phyloP scores from a whole-genome alignment of 2,329 filamentous ascomycete genomes.

The Penicillium hordei region DNA sequence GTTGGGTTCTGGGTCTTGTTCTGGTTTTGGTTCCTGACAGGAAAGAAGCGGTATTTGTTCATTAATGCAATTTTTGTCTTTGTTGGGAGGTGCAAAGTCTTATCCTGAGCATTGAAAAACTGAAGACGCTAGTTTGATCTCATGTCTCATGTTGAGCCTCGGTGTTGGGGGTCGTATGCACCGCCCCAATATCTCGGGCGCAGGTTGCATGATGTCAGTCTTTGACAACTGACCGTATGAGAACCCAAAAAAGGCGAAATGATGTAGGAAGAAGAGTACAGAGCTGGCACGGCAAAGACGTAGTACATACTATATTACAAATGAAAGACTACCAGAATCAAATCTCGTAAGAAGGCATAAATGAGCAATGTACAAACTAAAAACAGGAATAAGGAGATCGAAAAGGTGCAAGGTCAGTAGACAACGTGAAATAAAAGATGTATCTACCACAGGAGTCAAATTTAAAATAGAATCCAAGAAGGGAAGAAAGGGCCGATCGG shows the following conservation, averaged over 20 bases:
- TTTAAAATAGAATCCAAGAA: slow-evolving; percentile 27
- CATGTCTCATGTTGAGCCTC: neutral
- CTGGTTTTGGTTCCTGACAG: neutral
- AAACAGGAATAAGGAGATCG: slow-evolving; percentile 25
- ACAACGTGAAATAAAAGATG: slow-evolving; percentile 32
- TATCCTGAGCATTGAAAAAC: neutral
- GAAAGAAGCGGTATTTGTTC: neutral
- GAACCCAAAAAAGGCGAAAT: neutral
- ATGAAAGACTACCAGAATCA: neutral
- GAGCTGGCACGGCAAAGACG: neutral
- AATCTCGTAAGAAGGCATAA: slow-evolving; percentile 23
- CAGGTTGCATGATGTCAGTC: neutral
- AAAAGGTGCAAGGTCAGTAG: slow-evolving; percentile 27
- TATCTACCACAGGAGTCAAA: slow-evolving; percentile 31
- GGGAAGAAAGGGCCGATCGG: slow-evolving; percentile 11
- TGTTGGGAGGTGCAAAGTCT: neutral
- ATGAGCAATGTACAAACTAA: slow-evolving; percentile 27
- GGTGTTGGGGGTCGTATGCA: neutral
- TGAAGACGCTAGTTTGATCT: neutral
- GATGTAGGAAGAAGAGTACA: neutral
- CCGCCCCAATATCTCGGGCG: neutral
- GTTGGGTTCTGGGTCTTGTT: neutral
- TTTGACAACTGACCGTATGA: neutral
- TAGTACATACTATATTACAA: neutral
- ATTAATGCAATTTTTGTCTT: neutral